A percentile compares a stretch with the other conserved stretches of the same genome.
Evolutionary conservation across 2,329 filamentous ascomycete genomes (phyloP).

Genomic region (Alternaria incomplexa): DNA sequence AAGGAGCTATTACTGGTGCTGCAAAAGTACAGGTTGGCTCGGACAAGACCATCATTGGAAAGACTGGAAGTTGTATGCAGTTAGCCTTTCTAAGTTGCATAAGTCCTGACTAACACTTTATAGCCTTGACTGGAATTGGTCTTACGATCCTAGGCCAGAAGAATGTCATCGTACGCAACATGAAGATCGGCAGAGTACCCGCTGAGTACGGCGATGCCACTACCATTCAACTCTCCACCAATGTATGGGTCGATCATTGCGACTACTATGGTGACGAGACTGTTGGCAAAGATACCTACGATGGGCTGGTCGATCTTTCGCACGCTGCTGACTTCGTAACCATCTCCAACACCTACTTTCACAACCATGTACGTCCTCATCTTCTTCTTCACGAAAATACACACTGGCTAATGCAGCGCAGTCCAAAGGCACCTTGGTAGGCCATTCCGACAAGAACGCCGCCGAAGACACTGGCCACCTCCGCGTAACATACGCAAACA

Average conservation of each 20-base stretch:
- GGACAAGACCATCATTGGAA: conserved; percentile 39
- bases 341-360: conserved; percentile 57
- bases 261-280: conserved; percentile 61
- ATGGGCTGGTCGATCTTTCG: conserved; percentile 62
- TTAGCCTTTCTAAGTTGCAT: not conserved
- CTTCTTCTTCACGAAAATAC: not conserved
- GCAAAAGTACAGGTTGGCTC: conserved; percentile 29
- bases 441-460: conserved; percentile 64
- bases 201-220: conserved; percentile 65
- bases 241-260: conserved; percentile 68
- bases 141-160: conserved; percentile 59
- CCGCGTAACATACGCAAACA: conserved; percentile 69
- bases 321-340: conserved; percentile 68
- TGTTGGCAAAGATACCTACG: conserved; percentile 33
- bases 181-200: conserved; percentile 63
- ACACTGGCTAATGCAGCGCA: not conserved
- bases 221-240: conserved; percentile 61
- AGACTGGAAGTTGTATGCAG: conserved; percentile 50
- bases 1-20: conserved; percentile 31
- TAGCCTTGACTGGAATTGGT: conserved; percentile 53
- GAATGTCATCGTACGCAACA: conserved; percentile 69
- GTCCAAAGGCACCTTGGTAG: conserved; percentile 63
- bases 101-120: conserved; percentile 42
- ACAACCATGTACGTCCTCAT: conserved; percentile 53
- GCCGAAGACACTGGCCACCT: conserved; percentile 64